A percentile compares a stretch with the other conserved stretches of the same genome.
Evolutionary conservation across 2,329 filamentous ascomycete species (phyloP).

Genomic region (Phoma sp.): DNA sequence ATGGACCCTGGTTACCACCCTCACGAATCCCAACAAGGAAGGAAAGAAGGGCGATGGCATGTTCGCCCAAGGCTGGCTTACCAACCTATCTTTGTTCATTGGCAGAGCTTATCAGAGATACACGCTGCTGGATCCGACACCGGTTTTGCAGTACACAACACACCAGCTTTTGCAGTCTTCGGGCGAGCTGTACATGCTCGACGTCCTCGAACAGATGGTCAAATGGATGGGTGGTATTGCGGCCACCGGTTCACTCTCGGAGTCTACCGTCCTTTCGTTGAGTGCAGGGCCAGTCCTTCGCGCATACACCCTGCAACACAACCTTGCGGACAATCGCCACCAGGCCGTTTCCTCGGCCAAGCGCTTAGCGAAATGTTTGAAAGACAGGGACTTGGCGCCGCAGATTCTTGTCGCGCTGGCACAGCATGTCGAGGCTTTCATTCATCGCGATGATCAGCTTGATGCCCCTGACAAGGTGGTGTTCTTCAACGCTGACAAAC

Average conservation of each 20-base stretch:
- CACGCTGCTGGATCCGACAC: slow-evolving; percentile 79
- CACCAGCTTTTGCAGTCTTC: slow-evolving; percentile 72
- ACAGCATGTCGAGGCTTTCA: slow-evolving; percentile 86
- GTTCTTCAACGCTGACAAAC: slow-evolving; percentile 86
- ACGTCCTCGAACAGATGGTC: slow-evolving; percentile 89
- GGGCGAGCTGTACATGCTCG: slow-evolving; percentile 90
- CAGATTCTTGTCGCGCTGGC: slow-evolving; percentile 88
- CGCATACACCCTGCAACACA: slow-evolving; percentile 76
- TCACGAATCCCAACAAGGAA: slow-evolving; percentile 64
- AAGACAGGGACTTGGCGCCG: slow-evolving; percentile 77
- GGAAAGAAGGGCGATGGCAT: slow-evolving; percentile 69
- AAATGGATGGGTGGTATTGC: slow-evolving; percentile 93
- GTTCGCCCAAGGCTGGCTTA: slow-evolving; percentile 89
- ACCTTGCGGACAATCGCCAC: slow-evolving; percentile 81
- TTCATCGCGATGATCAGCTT: slow-evolving; percentile 74
- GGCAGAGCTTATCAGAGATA: slow-evolving; percentile 90
- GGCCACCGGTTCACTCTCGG: slow-evolving; percentile 84
- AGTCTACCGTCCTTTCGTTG: slow-evolving; percentile 85
- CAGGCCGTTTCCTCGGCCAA: slow-evolving; percentile 76
- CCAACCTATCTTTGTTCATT: slow-evolving; percentile 87
- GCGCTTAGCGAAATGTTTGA: slow-evolving; percentile 79
- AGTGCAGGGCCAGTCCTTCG: slow-evolving; percentile 82
- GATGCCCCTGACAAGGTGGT: slow-evolving; percentile 88
- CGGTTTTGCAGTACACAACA: slow-evolving; percentile 88
- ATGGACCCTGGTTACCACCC: slow-evolving; percentile 84